phyloP scores from a whole-genome alignment of 2,329 filamentous ascomycete genomes.

The Colletotrichum ledebouriae region DNA sequence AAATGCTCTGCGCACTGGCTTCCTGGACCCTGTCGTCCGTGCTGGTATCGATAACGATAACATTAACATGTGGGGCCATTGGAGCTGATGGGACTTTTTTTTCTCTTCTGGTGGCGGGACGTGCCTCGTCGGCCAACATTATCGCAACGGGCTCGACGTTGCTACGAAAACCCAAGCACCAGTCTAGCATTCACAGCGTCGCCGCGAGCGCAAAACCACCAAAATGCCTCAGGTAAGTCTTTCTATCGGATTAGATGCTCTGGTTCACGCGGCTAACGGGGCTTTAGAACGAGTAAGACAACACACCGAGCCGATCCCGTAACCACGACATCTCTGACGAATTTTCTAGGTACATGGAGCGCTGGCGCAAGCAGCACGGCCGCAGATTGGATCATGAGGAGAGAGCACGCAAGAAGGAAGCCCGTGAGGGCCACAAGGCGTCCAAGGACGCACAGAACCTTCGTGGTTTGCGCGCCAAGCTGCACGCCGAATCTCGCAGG shows the following conservation, averaged over 20 bases:
- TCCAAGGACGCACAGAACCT: slow-evolving; percentile 94
- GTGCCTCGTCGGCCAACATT: slow-evolving; percentile 33
- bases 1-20: too few relatives aligned
- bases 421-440: slow-evolving; percentile 89
- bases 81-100: slow-evolving; percentile 23
- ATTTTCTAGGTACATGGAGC: slow-evolving; percentile 27
- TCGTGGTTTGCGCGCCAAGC: slow-evolving; percentile 90
- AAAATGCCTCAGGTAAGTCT: slow-evolving; percentile 39
- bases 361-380: slow-evolving; percentile 72
- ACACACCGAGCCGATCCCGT: neutral
- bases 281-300: slow-evolving; percentile 62
- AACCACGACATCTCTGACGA: neutral
- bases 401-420: slow-evolving; percentile 85
- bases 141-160: neutral
- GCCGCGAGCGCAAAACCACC: slow-evolving; percentile 27
- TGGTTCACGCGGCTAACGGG: neutral
- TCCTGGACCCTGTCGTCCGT: too few relatives aligned
- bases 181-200: slow-evolving; percentile 10
- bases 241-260: neutral
- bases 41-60: neutral
- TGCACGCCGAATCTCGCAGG: slow-evolving; percentile 92
- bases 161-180: neutral
- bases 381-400: slow-evolving; percentile 84
- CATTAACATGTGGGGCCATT: neutral
- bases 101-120: slow-evolving; percentile 13